A percentile compares a stretch with the other conserved stretches of the same genome.
Evolutionary conservation across 108 stramenopile species (phyloP).

Genomic region (Craspedostauros australis): DNA sequence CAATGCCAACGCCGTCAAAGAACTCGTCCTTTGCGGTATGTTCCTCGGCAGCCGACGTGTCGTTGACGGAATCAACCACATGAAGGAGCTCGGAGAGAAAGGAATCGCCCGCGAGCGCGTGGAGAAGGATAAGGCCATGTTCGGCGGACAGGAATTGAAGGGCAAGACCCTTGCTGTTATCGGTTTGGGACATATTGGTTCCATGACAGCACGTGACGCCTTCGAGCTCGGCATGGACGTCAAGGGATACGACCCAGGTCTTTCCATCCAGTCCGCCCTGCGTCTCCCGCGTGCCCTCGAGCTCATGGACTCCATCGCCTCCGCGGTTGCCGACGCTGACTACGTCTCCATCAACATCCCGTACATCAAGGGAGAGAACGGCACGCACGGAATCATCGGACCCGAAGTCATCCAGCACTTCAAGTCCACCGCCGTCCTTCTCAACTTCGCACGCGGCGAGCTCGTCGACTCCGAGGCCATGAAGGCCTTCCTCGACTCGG

Average conservation of each 20-base stretch:
- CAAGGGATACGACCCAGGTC: conserved; percentile 91
- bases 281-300: conserved; percentile 65
- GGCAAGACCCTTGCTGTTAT: conserved; percentile 94
- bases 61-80: conserved; percentile 84
- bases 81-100: conserved; percentile 76
- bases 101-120: conserved; percentile 81
- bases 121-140: conserved; percentile 91
- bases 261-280: conserved; percentile 81
- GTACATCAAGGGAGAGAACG: conserved; percentile 87
- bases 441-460: conserved; percentile 96
- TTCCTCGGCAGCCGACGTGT: conserved; percentile 73
- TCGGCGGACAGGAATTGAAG: conserved; percentile 86
- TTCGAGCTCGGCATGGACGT: conserved; percentile 82
- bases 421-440: conserved; percentile 76
- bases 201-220: conserved; percentile 86
- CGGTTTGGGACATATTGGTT: conserved; percentile 93
- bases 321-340: conserved; percentile 75
- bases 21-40: conserved; percentile 87
- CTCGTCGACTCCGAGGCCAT: conserved; percentile 88
- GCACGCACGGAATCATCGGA: conserved; percentile 85
- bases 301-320: conserved; percentile 61
- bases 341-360: conserved; percentile 94
- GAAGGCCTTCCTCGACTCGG: conserved; percentile 78
- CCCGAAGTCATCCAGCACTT: conserved; percentile 65
- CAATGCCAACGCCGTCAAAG: conserved; percentile 94